Evolutionary conservation across 805 yeast species (phyloP).

Genomic region (Isabelozyma gotoi): DNA sequence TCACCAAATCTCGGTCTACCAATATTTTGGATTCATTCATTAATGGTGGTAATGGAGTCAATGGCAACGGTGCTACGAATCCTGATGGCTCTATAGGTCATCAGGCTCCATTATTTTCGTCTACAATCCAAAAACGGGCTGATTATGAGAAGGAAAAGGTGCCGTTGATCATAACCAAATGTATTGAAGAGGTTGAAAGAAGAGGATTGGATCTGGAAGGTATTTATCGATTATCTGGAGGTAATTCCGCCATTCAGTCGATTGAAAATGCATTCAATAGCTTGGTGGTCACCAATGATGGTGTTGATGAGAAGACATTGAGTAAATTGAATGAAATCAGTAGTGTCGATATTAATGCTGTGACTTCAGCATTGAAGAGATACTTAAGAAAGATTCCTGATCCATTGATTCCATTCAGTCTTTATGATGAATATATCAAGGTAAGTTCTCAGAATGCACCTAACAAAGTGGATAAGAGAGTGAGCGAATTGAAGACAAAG

Average conservation of each 20-base stretch:
- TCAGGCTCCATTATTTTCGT: constrained; percentile 42
- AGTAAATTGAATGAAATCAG: constrained; percentile 34
- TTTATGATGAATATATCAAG: constrained; percentile 66
- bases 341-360: constrained; percentile 77
- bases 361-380: constrained; percentile 82
- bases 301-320: constrained; percentile 33
- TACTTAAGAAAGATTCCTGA: constrained; percentile 82
- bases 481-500: constrained; percentile 41
- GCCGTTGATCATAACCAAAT: constrained; percentile 71
- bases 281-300: constrained; percentile 15
- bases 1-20: constrained; percentile 48
- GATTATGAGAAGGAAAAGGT: constrained; percentile 57
- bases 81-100: constrained; percentile 3
- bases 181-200: constrained; percentile 74
- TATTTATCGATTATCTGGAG: constrained; percentile 86
- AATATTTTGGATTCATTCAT: constrained; percentile 41
- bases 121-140: constrained; percentile 64
- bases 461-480: constrained; percentile 23
- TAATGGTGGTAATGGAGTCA: constrained; percentile 11
- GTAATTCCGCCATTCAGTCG: constrained; percentile 62
- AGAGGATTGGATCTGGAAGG: constrained; percentile 83
- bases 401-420: constrained; percentile 72
- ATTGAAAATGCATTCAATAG: constrained; percentile 41
- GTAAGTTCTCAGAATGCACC: constrained; percentile 39
- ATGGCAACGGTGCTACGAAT: constrained; percentile 2